Base-by-base conservation (phyloP, 1,284 basidiomycete species). In the Melampsora larici-populina region DNA sequence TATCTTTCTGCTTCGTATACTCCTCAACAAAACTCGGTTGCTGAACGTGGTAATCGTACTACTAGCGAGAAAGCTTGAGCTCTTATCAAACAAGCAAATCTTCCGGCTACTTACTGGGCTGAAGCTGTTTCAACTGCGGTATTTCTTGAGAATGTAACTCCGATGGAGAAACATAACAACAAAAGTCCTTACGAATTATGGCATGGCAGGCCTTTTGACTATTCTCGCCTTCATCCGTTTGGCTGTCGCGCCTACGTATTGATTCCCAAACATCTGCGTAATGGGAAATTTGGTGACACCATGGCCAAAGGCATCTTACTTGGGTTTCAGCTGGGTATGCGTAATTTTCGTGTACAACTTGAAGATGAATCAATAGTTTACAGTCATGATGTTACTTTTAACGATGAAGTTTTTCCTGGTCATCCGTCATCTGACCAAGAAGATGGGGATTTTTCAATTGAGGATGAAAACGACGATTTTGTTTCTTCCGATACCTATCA, bases 331-430 rank as follows among this genome's bases (percentile, higher is more conserved):
- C 18, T 43, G 26, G 60, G 60, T 18, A 48, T 8, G 49, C 64
- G 68, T 48, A 76, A 68, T 36, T 76, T 46, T 62, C 65, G 65
- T 13, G 43, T 76, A 18, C 18, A 64, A 36, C 36, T 65, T 6
- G n/a, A 31, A 6, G 26, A 43, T 17, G 55, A 43, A 63, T 62
- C 31, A 31, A 43, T n/a, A n/a, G n/a, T n/a, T n/a, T n/a, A n/a
- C n/a, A n/a, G n/a, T n/a, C n/a, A n/a, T n/a, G n/a, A n/a, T n/a
- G n/a, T n/a, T n/a, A n/a, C n/a, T n/a, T n/a, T n/a, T n/a, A 9
- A 36, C 36, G 70, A 62, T 40, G 9, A 29, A 62, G 26, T 36
- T 43, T 72, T 72, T 46, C 70, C 60, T 36, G 69, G 69, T 11
- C n/a, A 11, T 11, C 21, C 11, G 21, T 49, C 11, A 49, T 49